Evolutionary conservation across 2,329 filamentous ascomycete genomes (phyloP), one percentile per base, ranked within the genome.

Genomic region (Calonectria leucothoes): DNA sequence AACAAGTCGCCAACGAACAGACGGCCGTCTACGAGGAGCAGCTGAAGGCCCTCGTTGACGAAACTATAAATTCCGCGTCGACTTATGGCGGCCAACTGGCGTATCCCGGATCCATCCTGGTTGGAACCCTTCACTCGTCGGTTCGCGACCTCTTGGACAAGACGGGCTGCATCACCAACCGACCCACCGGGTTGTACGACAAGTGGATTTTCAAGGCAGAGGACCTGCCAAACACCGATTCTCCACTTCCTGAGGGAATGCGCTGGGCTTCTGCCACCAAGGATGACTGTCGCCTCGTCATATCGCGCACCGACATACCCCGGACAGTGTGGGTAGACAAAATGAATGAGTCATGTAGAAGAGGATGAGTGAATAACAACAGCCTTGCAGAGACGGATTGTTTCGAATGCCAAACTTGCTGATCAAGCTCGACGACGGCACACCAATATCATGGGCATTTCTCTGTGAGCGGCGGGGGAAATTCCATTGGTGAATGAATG

Each of bases 371-470:
- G 11, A 55, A 29, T 55, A 15, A 52, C 11, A 15, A 52, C 11
- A 51, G 15, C 45, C 17, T 29, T 35, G 15, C 39, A 88, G 86
- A 74, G 82, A 85, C 12, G 88, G 83, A 15, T 81, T 89, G 31
- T 77, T 83, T 71, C 80, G 81, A 27, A 83, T 89, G 51, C 89
- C 88, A 3, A 90, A 86, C 74, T 81, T 86, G 45, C 84, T 86
- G 1, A 82, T 92, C 25, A 87, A 88, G 66, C 80, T 85, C 0
- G 79, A 82, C 1, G 86, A 89, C 23, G 87, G 85, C 1, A 87
- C 84, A 1, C 87, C 89, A 0, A 83, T 94, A 6, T 91, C 92
- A 0, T 95, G 93, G 93, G 89, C 88, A 0, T 93, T 94, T 65
- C 80, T 91, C 6, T 87, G 88, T 86, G 69, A 35, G 76, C 61